Evolutionary conservation across 1,284 basidiomycete species (phyloP).

Genomic region (Megacollybia platyphylla): DNA sequence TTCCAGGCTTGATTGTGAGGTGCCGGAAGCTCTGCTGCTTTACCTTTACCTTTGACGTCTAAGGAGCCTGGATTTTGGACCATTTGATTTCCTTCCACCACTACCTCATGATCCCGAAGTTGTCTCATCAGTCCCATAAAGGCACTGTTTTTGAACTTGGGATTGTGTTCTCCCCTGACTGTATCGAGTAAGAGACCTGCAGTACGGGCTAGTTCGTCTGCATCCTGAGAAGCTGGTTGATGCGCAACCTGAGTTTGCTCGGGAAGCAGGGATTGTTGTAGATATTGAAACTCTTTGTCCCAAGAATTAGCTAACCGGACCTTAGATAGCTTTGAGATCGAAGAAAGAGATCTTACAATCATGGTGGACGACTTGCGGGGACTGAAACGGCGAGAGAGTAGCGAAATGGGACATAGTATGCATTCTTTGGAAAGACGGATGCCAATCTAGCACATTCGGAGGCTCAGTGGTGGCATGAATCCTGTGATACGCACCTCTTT

Average conservation of each 20-base stretch:
- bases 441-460: too few relatives aligned
- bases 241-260: slow-evolving; percentile 12
- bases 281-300: slow-evolving; percentile 45
- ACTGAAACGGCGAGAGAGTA: too few relatives aligned
- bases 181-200: slow-evolving; percentile 63
- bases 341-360: too few relatives aligned
- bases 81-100: slow-evolving; percentile 74
- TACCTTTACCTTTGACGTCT: slow-evolving; percentile 60
- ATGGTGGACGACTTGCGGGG: too few relatives aligned
- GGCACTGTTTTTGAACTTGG: slow-evolving; percentile 81
- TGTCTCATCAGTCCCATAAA: slow-evolving; percentile 85
- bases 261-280: slow-evolving; percentile 14
- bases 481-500: too few relatives aligned
- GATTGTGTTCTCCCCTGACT: slow-evolving; percentile 59
- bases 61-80: slow-evolving; percentile 38
- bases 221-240: slow-evolving; percentile 18
- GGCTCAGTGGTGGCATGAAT: too few relatives aligned
- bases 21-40: slow-evolving; percentile 17
- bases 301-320: slow-evolving; percentile 29
- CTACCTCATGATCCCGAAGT: slow-evolving; percentile 73
- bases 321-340: too few relatives aligned
- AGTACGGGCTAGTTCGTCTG: slow-evolving; percentile 64
- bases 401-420: too few relatives aligned
- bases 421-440: too few relatives aligned
- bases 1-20: too few relatives aligned